Evolutionary conservation across 2,329 filamentous ascomycete genomes (phyloP).

Genomic region (Fusarium metavorans): DNA sequence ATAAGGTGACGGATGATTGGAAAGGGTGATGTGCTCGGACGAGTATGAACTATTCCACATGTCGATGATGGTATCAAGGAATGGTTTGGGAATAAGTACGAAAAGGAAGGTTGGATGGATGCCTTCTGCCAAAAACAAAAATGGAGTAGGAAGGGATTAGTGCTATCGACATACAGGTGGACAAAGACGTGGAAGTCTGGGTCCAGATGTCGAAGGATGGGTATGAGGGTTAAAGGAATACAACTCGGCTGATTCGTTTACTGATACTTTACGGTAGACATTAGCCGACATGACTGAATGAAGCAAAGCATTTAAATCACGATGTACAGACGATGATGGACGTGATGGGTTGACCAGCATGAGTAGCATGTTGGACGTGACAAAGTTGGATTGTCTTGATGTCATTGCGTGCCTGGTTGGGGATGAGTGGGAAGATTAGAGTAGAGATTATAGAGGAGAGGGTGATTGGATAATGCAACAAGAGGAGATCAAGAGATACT

Average conservation of each 20-base stretch:
- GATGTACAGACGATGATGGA: neutral
- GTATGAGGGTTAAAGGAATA: constrained; percentile 10
- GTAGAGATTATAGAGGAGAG: neutral
- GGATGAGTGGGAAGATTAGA: neutral
- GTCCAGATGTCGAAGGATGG: constrained; percentile 3
- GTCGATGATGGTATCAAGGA: constrained; percentile 12
- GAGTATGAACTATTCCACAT: constrained; percentile 26
- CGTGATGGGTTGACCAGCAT: neutral
- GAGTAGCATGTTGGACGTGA: neutral
- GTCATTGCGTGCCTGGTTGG: neutral
- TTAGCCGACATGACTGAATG: constrained; percentile 13
- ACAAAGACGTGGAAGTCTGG: neutral
- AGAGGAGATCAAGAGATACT: neutral
- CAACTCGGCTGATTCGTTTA: constrained; percentile 4
- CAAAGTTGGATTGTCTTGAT: neutral
- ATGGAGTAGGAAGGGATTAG: constrained; percentile 21
- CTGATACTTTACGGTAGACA: constrained; percentile 16
- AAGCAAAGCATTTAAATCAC: constrained; percentile 6
- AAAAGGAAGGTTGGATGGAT: constrained; percentile 39
- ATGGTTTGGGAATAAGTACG: constrained; percentile 27
- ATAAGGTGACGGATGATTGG: constrained; percentile 25
- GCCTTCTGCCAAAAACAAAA: constrained; percentile 21
- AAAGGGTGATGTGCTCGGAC: constrained; percentile 20
- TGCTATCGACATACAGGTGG: constrained; percentile 11
- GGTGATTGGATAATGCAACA: neutral